Conservation (phyloP, 805 yeast species). For the Metschnikowia henanensis region DNA sequence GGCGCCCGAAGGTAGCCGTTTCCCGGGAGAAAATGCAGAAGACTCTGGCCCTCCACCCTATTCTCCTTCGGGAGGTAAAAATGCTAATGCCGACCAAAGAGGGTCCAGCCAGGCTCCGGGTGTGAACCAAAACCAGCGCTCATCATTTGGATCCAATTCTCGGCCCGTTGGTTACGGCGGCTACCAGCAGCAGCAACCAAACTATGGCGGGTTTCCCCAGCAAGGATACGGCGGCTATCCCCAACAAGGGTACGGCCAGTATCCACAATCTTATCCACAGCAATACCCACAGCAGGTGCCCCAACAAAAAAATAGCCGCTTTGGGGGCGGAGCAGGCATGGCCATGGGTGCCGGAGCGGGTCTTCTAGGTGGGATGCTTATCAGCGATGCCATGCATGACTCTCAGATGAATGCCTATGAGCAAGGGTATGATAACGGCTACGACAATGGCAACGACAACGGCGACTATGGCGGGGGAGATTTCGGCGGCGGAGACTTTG, state of each 20-base stretch:
- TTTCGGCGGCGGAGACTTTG: constrained; percentile 10
- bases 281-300: constrained; percentile 27
- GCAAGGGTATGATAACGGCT: constrained; percentile 35
- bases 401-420: constrained; percentile 29
- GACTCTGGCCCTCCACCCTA: constrained; percentile 47
- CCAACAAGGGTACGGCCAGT: constrained; percentile 32
- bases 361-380: constrained; percentile 57
- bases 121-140: neutral
- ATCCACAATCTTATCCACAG: constrained; percentile 22
- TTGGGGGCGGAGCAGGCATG: constrained; percentile 43
- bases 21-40: constrained; percentile 20
- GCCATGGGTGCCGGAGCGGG: constrained; percentile 52
- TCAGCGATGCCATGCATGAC: constrained; percentile 44
- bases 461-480: constrained; percentile 17
- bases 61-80: constrained; percentile 19
- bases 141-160: constrained; percentile 1
- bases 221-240: neutral
- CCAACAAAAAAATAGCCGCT: constrained; percentile 24
- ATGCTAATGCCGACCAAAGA: neutral
- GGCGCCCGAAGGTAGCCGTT: constrained; percentile 61
- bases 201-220: constrained; percentile 5
- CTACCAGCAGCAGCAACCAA: constrained; percentile 6
- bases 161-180: constrained; percentile 7
- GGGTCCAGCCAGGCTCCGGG: neutral
- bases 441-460: constrained; percentile 19